phyloP scores from a whole-genome alignment of 257 asterid species.

The Solanum ossicruentum region DNA sequence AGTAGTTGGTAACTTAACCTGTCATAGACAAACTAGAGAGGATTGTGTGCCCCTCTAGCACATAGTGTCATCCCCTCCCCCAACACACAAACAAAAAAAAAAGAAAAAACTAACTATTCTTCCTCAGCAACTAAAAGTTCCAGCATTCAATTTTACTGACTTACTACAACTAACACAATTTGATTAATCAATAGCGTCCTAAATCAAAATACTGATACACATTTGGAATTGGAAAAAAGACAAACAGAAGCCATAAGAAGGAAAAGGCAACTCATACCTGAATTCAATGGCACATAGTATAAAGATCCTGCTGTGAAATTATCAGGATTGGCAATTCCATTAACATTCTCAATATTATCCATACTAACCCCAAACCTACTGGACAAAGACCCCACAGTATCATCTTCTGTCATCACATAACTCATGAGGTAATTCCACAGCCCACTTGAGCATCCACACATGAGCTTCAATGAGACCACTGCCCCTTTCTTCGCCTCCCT shows the following conservation, averaged over 20 bases:
- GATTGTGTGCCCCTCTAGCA: neutral
- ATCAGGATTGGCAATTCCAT: slow-evolving; percentile 73
- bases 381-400: slow-evolving; percentile 74
- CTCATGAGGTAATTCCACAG: slow-evolving; percentile 95
- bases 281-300: slow-evolving; percentile 69
- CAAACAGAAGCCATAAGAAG: neutral
- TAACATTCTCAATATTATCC: slow-evolving; percentile 76
- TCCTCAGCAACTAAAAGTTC: neutral
- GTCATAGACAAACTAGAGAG: neutral
- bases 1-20: neutral
- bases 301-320: slow-evolving; percentile 75
- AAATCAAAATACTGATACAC: neutral
- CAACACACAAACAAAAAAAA: neutral
- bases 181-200: neutral
- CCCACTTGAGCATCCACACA: slow-evolving; percentile 96
- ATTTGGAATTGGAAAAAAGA: neutral
- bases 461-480: slow-evolving; percentile 63
- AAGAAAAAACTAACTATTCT: neutral
- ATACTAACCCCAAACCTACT: slow-evolving; percentile 98
- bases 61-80: neutral
- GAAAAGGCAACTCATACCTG: slow-evolving; percentile 32
- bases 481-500: slow-evolving; percentile 77
- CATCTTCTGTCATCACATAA: slow-evolving; percentile 82
- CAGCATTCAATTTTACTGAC: slow-evolving; percentile 1
- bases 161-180: neutral